Evolutionary conservation across 805 yeast species (phyloP), one percentile per base, ranked within the genome.

Genomic region (Kazachstania bromeliacearum): DNA sequence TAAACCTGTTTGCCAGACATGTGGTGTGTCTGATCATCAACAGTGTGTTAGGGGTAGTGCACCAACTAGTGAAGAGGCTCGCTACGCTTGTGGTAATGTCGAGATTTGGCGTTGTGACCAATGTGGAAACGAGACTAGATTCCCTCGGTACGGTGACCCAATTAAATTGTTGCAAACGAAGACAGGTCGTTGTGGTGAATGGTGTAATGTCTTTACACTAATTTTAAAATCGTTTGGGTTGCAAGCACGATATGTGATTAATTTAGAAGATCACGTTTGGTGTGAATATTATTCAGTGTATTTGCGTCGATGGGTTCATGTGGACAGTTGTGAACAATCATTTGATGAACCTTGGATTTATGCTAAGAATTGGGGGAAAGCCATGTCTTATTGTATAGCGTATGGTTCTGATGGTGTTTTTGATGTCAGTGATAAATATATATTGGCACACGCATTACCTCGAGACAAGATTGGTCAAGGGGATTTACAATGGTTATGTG

Each of bases 221-320:
- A 60, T 87, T 2, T 60, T 88, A 36, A 67, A 77, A 19, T 75
- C 95, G 0, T 61, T 88, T 29, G 83, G 79, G 0, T 51, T 76
- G 4, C 64, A 75, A 19, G 73, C 74, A 1, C 61, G 97, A 35
- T 87, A 80, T 50, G 63, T 88, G 2, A 84, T 94, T 94, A 87
- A 85, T 55, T 64, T 72, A 6, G 97, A 89, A 54, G 97, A 89
- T 55, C 97, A 89, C 55, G 96, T 85, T 1, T 89, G 97, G 97
- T 81, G 94, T 49, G 97, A 89, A 52, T 79, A 81, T 48, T 88
- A 75, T 54, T 82, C 94, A 1, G 55, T 48, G 0, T 50, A 60
- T 15, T 63, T 73, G 44, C 57, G 68, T 30, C 59, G 85, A 37
- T 89, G 97, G 96, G 67, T 88, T 14, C 97, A 89, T 57, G 63